These are phyloP conservation scores for Haplosporangium sp. DNA, from an alignment of 371 early-diverging fungal genomes.

Conservation along the genomic window DNA sequence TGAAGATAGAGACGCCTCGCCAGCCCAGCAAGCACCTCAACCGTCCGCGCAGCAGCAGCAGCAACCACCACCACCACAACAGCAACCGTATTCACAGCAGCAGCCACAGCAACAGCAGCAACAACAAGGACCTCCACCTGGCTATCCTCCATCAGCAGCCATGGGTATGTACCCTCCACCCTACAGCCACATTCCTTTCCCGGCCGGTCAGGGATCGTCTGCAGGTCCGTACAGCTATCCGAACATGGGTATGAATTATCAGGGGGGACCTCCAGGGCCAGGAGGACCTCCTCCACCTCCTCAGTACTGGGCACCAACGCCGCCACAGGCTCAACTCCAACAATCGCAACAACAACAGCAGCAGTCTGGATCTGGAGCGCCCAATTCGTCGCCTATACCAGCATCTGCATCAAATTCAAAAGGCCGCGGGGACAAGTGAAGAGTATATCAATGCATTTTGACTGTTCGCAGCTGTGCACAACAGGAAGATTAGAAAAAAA, in stretches of 20 bases:
- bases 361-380: not conserved
- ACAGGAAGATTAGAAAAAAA: too few relatives aligned
- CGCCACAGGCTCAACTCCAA: slow-evolving; percentile 3
- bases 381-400: too few relatives aligned
- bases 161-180: slow-evolving; percentile 41
- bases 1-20: slow-evolving; percentile 3
- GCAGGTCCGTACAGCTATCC: slow-evolving; percentile 22
- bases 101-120: slow-evolving; percentile 9
- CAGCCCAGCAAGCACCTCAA: slow-evolving; percentile 1
- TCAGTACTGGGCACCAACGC: slow-evolving; percentile 10
- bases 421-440: too few relatives aligned
- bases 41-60: not conserved
- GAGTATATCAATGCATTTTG: too few relatives aligned
- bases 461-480: too few relatives aligned
- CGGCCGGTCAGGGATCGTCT: not conserved
- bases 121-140: not conserved
- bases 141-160: slow-evolving; percentile 3
- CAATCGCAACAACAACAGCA: slow-evolving; percentile 1
- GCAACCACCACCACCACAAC: slow-evolving; percentile 13
- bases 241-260: slow-evolving; percentile 33
- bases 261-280: slow-evolving; percentile 6
- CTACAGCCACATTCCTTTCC: slow-evolving; percentile 41
- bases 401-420: too few relatives aligned
- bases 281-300: slow-evolving; percentile 1
- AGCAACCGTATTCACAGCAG: slow-evolving; percentile 8